These are phyloP conservation scores for Fusarium musae DNA, from an alignment of 2,329 filamentous ascomycete species.

Conservation along the genomic window DNA sequence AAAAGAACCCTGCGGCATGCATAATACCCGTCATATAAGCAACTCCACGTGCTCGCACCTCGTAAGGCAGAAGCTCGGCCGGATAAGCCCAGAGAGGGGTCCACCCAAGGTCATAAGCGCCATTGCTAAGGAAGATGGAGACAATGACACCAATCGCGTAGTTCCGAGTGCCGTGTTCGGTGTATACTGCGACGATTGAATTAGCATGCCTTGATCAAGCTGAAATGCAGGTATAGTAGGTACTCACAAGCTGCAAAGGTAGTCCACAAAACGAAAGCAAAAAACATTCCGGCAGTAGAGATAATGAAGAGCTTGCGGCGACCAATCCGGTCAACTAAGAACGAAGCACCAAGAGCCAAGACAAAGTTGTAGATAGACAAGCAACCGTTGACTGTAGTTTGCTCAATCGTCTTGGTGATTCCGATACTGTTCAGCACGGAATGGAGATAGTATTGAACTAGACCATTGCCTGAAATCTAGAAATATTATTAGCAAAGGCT, in stretches of 20 bases:
- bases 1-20: not conserved
- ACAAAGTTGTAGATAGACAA: conserved; percentile 49
- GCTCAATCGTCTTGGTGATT: conserved; percentile 51
- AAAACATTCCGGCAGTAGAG: conserved; percentile 17
- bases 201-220: not conserved
- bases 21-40: not conserved
- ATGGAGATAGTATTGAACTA: conserved; percentile 49
- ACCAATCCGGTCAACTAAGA: conserved; percentile 35
- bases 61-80: conserved; percentile 42
- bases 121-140: not conserved
- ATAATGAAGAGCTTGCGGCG: conserved; percentile 19
- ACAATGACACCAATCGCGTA: conserved; percentile 2
- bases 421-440: conserved; percentile 52
- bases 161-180: not conserved
- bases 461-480: not conserved
- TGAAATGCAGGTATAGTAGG: not conserved
- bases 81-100: conserved; percentile 25
- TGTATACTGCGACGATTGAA: not conserved
- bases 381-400: conserved; percentile 37
- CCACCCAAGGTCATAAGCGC: not conserved
- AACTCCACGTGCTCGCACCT: conserved; percentile 22
- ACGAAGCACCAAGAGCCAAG: conserved; percentile 49
- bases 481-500: not conserved
- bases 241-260: conserved; percentile 7
- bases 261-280: conserved; percentile 42